Evolutionary conservation across 1,284 basidiomycete species (phyloP), one percentile per base, ranked within the genome.

Genomic region (Rhizopogon hawkerae): DNA sequence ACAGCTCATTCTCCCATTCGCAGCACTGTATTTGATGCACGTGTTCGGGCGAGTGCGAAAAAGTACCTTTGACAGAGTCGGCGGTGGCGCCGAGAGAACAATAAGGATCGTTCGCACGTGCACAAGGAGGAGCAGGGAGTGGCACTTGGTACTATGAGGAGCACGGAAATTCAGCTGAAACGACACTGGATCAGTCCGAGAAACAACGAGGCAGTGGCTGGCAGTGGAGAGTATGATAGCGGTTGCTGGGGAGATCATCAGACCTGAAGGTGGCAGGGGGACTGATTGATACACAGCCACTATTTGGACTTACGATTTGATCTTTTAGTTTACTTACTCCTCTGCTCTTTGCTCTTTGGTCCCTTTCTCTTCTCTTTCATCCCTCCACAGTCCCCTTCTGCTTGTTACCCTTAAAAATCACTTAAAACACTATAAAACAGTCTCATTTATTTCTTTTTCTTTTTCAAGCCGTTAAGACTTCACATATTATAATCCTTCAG

Each of bases 21-120:
- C 51, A 92, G 88, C 62, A 63, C 68, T 7, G 76, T 83, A 11
- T 96, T 97, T 69, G 92, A 97, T 62, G 71, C 73, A 3, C 77
- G 88, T 42, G 85, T 97, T 2, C 75, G 89, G 55, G 80, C 83
- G n/a, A 88, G 85, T 66, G 93, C 93, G 49, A 89, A 85, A 69
- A 89, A 87, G 69, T 73, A 90, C 65, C 69, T 96, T 61, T 92
- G 69, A 69, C 5, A 35, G 38, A 33, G n/a, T 18, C 9, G 11
- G 35, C 29, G 13, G 23, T 34, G 37, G 26, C 23, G 14, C 23
- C 14, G 14, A 24, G 23, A n/a, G 23, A 14, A 41, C 39, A 42
- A 42, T 31, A 42, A 43, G 29, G 8, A 21, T 21, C 10, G 31
- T 29, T 29, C 14, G 26, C 16, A 43, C 29, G 41, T 43, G 31